phyloP scores from a whole-genome alignment of 768 basidiomycete genomes.

The Tephrocybe sp. region DNA sequence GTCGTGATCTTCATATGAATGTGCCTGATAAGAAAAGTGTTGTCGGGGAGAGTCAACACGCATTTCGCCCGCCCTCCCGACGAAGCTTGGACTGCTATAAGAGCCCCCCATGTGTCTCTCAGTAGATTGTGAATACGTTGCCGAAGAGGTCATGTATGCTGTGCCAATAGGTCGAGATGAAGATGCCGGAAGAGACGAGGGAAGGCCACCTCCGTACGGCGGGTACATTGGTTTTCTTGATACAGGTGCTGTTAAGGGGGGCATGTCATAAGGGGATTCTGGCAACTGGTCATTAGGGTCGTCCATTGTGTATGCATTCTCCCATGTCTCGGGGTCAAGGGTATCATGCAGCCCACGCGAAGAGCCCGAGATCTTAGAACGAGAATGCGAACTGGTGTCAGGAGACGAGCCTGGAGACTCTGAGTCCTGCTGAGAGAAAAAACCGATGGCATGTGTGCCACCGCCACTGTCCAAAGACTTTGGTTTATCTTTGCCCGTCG shows the following conservation, averaged over 20 bases:
- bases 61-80: slow-evolving; percentile 39
- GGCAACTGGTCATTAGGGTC: slow-evolving; percentile 36
- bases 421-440: slow-evolving; percentile 42
- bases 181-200: slow-evolving; percentile 40
- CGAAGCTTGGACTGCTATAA: slow-evolving; percentile 48
- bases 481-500: slow-evolving; percentile 85
- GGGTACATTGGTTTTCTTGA: slow-evolving; percentile 49
- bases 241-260: slow-evolving; percentile 45
- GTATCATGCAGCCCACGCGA: slow-evolving; percentile 47
- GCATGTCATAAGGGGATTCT: slow-evolving; percentile 44
- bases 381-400: slow-evolving; percentile 63
- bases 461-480: slow-evolving; percentile 40
- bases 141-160: slow-evolving; percentile 36
- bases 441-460: slow-evolving; percentile 24
- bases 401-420: slow-evolving; percentile 47
- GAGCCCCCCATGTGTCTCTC: slow-evolving; percentile 50
- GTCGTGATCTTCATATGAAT: slow-evolving; percentile 46
- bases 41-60: slow-evolving; percentile 46
- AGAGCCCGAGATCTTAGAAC: slow-evolving; percentile 52
- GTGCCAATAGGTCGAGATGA: slow-evolving; percentile 43
- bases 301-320: slow-evolving; percentile 52
- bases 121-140: slow-evolving; percentile 47
- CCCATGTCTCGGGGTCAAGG: slow-evolving; percentile 54
- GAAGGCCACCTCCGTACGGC: slow-evolving; percentile 38
- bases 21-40: slow-evolving; percentile 53